Evolutionary conservation across 345 rosid genomes (phyloP), one percentile per base, ranked within the genome.

Genomic region (Draba incana): DNA sequence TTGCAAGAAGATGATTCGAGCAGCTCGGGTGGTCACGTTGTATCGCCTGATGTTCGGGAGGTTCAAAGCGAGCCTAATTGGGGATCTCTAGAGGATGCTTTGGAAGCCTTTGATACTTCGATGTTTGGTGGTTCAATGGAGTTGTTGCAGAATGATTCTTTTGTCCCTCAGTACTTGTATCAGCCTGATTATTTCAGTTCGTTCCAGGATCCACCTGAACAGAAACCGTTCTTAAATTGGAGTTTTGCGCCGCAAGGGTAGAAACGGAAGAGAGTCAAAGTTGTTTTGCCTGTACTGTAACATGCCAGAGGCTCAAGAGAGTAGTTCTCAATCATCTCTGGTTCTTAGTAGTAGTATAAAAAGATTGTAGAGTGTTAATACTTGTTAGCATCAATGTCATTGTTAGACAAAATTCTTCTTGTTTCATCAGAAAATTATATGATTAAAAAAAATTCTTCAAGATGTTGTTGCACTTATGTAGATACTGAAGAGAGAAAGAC

Each of bases 11-110:
- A 87, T 3, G 89, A 90, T 27, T 84, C 97, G 4, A 88, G 97
- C 63, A 63, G 85, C 69, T 90, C 97, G 9, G 97, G 92, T 76
- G 97, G 92, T 81, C 90, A 80, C 11, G 90, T 78, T 27, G 68
- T 84, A 4, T 85, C 97, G 2, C 92, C 92, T 0, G 93, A 84
- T 44, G 61, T 71, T 42, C 50, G 68, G 62, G 94, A 87, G 80
- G 97, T 86, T 31, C 86, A 86, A 70, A 90, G 97, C 7, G 72
- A 81, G 52, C 79, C 82, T 14, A 82, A 73, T 38, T 82, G 89
- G 92, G 69, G 71, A 8, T 79, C 71, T 33, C 25, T 68, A 0
- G 80, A 68, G 4, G 69, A 54, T 43, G 80, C 64, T 11, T 72
- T 80, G 5, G 82, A 86, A 62, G 54, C 79, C 55, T 75, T 79